Evolutionary conservation across 768 basidiomycete species (phyloP), one percentile per base, ranked within the genome.

Genomic region (Russula compacta): DNA sequence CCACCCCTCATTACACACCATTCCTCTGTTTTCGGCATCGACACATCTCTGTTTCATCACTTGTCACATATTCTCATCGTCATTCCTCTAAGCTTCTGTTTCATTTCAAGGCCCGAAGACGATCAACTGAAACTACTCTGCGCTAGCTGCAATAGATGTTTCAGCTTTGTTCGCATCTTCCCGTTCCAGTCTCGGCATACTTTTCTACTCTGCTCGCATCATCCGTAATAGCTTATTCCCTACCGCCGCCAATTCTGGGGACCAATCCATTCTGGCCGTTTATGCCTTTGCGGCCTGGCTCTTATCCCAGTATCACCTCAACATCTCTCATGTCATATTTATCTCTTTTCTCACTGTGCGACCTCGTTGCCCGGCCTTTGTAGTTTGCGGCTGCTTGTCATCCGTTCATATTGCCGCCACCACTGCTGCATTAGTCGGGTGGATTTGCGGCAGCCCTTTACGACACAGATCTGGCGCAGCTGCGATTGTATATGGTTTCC

Each of bases 201-300:
- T 57, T 60, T 65, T 66, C 53, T 64, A 61, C 56, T 67, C 62
- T 63, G 66, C 67, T 68, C 63, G 66, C 59, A 55, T 60, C 49
- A 68, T 59, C 60, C 67, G 53, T 64, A 59, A 67, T 68, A 64
- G 58, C 63, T 66, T 67, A 64, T 65, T 66, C 60, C 67, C 51
- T 61, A 62, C 64, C 65, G 64, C 52, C 64, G 60, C 46, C 38
- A 60, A 24, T 48, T 67, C 65, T 43, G 60, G 80, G 71, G 82
- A 83, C 82, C 79, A 83, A 83, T 83, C 78, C 81, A 81, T 83
- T 79, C 81, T 76, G 24, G 24, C 24, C 24, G 24, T 29, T 29
- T 29, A 82, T 83, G 81, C 72, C 64, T 70, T 68, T 74, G 75
- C 78, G 75, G 73, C 71, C 72, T 69, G 56, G 71, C 70, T 69